A percentile compares a stretch with the other conserved stretches of the same genome.
Conservation (phyloP, 2,329 filamentous ascomycete species). For the Cordyceps javanica region DNA sequence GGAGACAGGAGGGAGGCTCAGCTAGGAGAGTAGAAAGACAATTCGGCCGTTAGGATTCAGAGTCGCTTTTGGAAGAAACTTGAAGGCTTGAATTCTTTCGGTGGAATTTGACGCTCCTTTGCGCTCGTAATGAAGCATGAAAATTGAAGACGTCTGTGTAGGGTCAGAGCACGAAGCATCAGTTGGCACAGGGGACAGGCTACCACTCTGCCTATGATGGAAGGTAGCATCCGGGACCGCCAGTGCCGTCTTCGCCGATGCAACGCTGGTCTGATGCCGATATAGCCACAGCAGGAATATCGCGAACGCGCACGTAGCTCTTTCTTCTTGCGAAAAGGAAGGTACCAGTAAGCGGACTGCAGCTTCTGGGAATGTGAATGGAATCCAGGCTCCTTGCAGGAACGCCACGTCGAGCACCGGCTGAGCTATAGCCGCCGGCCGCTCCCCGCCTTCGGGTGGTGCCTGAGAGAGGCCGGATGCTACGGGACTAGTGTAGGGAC, state of each 20-base stretch:
- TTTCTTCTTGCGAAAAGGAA: not conserved
- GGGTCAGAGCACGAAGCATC: not conserved
- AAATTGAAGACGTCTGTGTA: not conserved
- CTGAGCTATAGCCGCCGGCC: not conserved
- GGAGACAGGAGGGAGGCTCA: not conserved
- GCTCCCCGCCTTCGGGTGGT: no score
- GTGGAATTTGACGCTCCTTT: no score
- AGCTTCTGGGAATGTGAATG: not conserved
- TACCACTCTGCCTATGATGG: not conserved
- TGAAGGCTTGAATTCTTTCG: no score
- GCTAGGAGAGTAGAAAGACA: not conserved
- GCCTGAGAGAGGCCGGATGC: not conserved
- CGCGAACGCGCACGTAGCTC: not conserved
- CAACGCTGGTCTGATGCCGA: not conserved
- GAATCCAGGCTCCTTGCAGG: not conserved
- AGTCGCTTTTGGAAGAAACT: not conserved
- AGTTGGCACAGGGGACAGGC: not conserved
- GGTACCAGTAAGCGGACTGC: not conserved
- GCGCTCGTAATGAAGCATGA: no score
- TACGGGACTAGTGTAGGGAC: conserved; percentile 1
- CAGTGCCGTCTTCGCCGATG: not conserved
- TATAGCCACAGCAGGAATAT: not conserved
- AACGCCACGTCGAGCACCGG: not conserved
- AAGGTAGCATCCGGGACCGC: not conserved
- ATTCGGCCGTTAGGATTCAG: not conserved